Evolutionary conservation across 192 early-diverging fungal genomes (phyloP), one percentile per base, ranked within the genome.

Genomic region (Neocallimastix lanati): DNA sequence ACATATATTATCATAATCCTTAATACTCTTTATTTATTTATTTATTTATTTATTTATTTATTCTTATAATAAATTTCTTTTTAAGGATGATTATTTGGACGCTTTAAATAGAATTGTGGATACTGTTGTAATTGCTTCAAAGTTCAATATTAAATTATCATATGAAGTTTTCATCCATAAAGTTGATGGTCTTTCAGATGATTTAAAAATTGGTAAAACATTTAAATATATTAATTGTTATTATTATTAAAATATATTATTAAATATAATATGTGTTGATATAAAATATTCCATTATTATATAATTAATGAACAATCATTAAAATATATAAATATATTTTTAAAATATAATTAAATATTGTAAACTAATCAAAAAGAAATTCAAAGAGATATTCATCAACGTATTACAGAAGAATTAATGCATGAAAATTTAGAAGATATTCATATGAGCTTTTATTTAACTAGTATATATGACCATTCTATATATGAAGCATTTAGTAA

Each of bases 91-190:
- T 77, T 92, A 93, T 80, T 86, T 88, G 37, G 91, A 92, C 37
- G 90, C 96, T 25, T 83, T 99, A 36, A 86, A 87, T 77, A 88
- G 89, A 78, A 85, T 99, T 7, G 90, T 90, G 78, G 82, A 88
- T 38, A 93, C 93, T 0, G 89, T 99, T 3, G 89, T 87, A 11
- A 85, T 83, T 16, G 95, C 95, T 11, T 91, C 93, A 82, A 84
- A 88, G 78, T 88, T 92, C 36, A 99, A 98, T 82, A 88, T 90
- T 78, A 87, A 89, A 79, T 92, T 99, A 13, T 90, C 92, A 0
- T 96, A 96, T 84, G 96, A 98, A 82, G 92, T 99, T 12, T 93
- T 99, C 79, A 92, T 99, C 78, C 94, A 99, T 87, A 99, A 99
- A 87, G 93, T 97, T 4, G 97, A 99, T 81, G 95, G 95, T 30